Base-by-base conservation (phyloP, 2,329 filamentous ascomycete genomes). In the Aureobasidium namibiae region DNA sequence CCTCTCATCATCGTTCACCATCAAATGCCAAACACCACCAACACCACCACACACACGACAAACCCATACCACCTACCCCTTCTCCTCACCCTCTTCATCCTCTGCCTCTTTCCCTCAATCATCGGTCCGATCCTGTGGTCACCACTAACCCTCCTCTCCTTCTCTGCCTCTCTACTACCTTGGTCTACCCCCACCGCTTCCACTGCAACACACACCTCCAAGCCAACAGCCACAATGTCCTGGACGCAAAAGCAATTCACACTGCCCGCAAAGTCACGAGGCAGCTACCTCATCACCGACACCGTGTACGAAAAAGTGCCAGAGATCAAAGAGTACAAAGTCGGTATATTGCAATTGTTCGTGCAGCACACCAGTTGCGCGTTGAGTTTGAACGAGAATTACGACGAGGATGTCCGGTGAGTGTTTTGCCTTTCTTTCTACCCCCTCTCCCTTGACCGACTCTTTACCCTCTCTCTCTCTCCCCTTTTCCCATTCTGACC, bases 321-420 rank as follows among this genome's bases (percentile, higher is more conserved):
- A 4, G 91, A 96, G 74, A 82, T 97, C 64, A 79, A 80, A 61
- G 73, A 83, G 65, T 96, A 95, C 82, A 92, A 92, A 72, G 83
- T 94, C 66, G 91, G 91, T 45, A 75, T 95, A 62, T 77, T 97
- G 63, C 86, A 96, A 72, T 80, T 99, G 48, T 99, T 97, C 73
- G 81, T 97, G 58, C 92, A 99, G 76, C 94, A 99, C 76, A 99
- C 94, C 5, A 90, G 85, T 68, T 96, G 91, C 74, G 94, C 89
- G 13, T 80, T 99, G 56, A 89, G 84, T 61, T 77, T 99, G 67
- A 99, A 99, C 71, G 94, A 99, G 81, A 97, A 97, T 76, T 87
- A 78, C 77, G 90, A 92, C 70, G 74, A 77, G 46, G 90, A 95
- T 75, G 94, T 99, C n/a, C 82, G 91, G 67, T 63, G 42, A 11